A percentile compares a stretch with the other conserved stretches of the same genome.
phyloP scores from a whole-genome alignment of 305 asterid genomes.

The Fraxinus nigra region DNA sequence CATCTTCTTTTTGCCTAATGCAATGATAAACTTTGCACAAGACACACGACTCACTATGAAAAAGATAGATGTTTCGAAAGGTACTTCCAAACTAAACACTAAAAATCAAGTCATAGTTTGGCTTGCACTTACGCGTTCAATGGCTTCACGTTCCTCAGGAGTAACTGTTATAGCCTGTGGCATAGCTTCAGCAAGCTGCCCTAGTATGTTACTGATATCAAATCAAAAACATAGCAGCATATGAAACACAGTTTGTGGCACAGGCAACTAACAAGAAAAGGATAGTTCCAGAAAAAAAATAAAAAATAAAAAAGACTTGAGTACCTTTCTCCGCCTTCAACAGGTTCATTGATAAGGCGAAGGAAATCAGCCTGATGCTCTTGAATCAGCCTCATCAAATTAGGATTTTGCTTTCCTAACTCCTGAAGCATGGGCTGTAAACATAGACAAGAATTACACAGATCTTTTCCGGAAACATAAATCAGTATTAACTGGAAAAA shows the following conservation, averaged over 20 bases:
- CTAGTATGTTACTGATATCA: conserved; percentile 42
- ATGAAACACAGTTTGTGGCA: background rate
- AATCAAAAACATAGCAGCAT: conserved; percentile 1
- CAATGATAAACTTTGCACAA: background rate
- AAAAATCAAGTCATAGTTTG: background rate
- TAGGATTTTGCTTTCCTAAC: conserved; percentile 86
- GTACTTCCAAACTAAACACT: background rate
- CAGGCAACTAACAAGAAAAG: background rate
- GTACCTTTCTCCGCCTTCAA: conserved; percentile 84
- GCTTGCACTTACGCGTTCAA: conserved; percentile 55
- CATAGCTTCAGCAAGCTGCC: conserved; percentile 64
- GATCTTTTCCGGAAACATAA: background rate
- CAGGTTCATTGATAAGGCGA: conserved; percentile 79
- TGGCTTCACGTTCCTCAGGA: conserved; percentile 77
- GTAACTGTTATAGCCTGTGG: conserved; percentile 71
- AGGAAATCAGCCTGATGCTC: conserved; percentile 85
- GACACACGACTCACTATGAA: background rate
- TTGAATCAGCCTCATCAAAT: conserved; percentile 69
- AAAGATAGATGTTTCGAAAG: background rate
- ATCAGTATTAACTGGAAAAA: background rate
- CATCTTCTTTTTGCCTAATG: background rate
- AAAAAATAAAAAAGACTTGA: background rate
- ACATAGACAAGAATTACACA: conserved; percentile 21
- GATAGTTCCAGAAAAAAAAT: background rate
- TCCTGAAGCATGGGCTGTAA: conserved; percentile 93